A percentile compares a stretch with the other conserved stretches of the same genome.
Conservation (phyloP, 352 stramenopile genomes). For the Pythium pyrilobum region DNA sequence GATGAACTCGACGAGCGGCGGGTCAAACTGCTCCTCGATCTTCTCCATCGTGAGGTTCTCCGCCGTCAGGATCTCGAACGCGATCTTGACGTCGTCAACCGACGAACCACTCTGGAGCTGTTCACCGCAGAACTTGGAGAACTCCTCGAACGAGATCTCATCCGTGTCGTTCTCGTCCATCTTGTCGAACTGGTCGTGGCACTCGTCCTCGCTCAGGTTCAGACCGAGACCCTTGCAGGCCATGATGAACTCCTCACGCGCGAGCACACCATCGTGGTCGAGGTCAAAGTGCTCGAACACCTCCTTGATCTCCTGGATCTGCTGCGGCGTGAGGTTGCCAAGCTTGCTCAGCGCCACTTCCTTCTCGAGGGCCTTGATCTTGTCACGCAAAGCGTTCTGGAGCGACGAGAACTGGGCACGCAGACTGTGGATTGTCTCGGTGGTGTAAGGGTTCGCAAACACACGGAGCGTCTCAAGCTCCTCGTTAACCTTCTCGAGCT, state of each 20-base stretch:
- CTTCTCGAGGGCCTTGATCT: conserved; percentile 88
- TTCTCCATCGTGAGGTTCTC: conserved; percentile 73
- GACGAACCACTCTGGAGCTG: conserved; percentile 85
- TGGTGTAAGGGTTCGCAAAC: conserved; percentile 87
- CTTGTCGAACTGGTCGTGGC: conserved; percentile 86
- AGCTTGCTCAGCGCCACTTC: conserved; percentile 80
- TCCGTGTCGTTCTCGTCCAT: conserved; percentile 80
- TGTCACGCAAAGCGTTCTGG: conserved; percentile 69
- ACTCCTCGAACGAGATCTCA: conserved; percentile 81
- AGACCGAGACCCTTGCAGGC: conserved; percentile 86
- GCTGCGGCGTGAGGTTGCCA: conserved; percentile 74
- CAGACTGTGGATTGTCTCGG: conserved; percentile 86
- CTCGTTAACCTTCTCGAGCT: conserved; percentile 79
- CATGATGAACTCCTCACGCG: conserved; percentile 89
- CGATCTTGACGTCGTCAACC: conserved; percentile 73
- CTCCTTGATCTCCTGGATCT: conserved; percentile 86
- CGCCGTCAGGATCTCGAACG: conserved; percentile 72
- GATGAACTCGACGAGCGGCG: conserved; percentile 69
- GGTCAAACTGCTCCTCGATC: conserved; percentile 81
- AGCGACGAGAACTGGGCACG: conserved; percentile 82
- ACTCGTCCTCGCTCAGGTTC: conserved; percentile 83
- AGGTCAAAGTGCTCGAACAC: conserved; percentile 90
- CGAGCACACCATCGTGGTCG: conserved; percentile 81
- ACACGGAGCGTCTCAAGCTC: conserved; percentile 77
- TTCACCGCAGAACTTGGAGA: conserved; percentile 83